Base-by-base conservation (phyloP, 495 filamentous ascomycete species). In the Lasiosphaeris hirsuta region DNA sequence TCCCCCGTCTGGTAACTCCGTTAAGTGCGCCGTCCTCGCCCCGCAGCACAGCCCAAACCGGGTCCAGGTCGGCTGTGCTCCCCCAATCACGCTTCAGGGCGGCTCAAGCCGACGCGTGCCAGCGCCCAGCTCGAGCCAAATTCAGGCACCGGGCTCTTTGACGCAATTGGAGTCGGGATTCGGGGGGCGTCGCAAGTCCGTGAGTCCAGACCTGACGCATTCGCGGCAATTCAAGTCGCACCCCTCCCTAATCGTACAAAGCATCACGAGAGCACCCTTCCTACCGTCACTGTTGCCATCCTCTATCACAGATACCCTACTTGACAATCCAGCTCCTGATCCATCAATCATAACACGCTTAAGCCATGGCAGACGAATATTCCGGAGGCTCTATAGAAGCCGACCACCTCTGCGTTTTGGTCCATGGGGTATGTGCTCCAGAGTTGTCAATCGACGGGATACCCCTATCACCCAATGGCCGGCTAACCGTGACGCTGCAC, bases 391-490 rank as follows among this genome's bases (percentile, higher is more conserved):
- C 65, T 56, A 8, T 54, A 18, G 64, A 68, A 17, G 75, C 76
- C 23, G 78, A 89, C 53, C 93, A 97, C 72, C 84, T 97, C 41
- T 90, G 87, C 69, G 90, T 97, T n/a, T 77, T 97, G n/a, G 85
- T 96, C 36, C 93, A 97, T 73, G 93, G 93, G 36, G 92, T 94
- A 81, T 40, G 66, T 69, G 46, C 18, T 48, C 6, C 23, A 30
- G 23, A 30, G 23, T 30, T 2, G 23, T 30, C 23, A 30, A 30
- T 30, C 5, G 23, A 30, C 23, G 23, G 23, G 23, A 30, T 30
- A 30, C 23, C 23, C 5, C 23, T 30, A 30, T 30, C 23, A 30
- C 23, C 35, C 35, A 18, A 7, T 8, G 39, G 0, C 13, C 7
- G 39, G 14, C 40, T 36, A 36, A 54, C 13, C 1, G 39, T 73